Conservation (phyloP, 2,329 filamentous ascomycete genomes). For the Chrysosphaeria jannelii region DNA sequence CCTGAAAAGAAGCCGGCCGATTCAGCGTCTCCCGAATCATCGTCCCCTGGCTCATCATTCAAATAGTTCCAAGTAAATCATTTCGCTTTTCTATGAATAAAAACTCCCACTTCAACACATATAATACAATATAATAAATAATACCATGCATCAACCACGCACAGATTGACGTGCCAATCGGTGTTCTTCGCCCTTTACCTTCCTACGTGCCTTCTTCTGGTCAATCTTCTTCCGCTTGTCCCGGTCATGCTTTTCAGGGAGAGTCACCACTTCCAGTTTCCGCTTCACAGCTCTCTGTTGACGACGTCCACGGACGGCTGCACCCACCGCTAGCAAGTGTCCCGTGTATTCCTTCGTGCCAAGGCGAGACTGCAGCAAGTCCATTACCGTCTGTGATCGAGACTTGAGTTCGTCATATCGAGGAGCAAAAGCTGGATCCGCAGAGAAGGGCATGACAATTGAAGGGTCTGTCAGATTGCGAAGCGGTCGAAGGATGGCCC, state of each 20-base stretch:
- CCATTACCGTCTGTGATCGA: slow-evolving; percentile 49
- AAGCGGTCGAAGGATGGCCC: slow-evolving; percentile 27
- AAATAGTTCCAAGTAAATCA: not conserved
- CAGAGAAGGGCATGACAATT: slow-evolving; percentile 40
- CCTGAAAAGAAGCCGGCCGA: slow-evolving; percentile 2
- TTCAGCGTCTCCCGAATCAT: too few species aligned
- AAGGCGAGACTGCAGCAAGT: slow-evolving; percentile 55
- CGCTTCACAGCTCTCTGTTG: slow-evolving; percentile 55
- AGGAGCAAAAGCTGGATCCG: slow-evolving; percentile 36
- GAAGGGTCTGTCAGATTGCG: slow-evolving; percentile 61
- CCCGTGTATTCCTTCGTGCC: slow-evolving; percentile 56
- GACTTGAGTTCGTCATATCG: slow-evolving; percentile 40
- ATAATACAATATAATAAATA: not conserved
- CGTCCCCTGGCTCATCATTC: too few species aligned
- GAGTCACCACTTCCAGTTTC: slow-evolving; percentile 58
- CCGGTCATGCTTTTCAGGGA: slow-evolving; percentile 48
- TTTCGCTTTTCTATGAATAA: slow-evolving; percentile 3
- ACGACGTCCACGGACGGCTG: slow-evolving; percentile 38
- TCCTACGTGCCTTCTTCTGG: slow-evolving; percentile 56
- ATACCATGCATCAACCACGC: slow-evolving; percentile 13
- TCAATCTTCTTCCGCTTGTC: slow-evolving; percentile 65
- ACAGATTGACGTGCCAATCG: slow-evolving; percentile 42
- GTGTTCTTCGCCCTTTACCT: slow-evolving; percentile 45
- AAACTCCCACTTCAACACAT: slow-evolving; percentile 1
- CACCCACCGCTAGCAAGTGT: slow-evolving; percentile 40